These are phyloP conservation scores for Fusarium continuum DNA, from an alignment of 2,329 filamentous ascomycete species.

Conservation along the genomic window DNA sequence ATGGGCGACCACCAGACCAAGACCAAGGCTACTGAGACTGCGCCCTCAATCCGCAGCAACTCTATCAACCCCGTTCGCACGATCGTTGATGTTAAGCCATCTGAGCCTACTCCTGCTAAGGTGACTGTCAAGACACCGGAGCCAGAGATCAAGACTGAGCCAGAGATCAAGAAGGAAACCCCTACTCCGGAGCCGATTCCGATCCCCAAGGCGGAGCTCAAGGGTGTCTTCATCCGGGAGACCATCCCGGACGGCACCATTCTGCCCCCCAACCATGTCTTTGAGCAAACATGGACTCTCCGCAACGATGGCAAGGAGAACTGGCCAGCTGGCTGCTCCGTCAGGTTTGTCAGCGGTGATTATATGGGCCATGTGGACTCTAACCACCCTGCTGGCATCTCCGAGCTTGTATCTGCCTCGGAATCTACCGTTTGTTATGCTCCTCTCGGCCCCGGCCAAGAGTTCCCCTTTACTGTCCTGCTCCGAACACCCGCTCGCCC, in stretches of 20 bases:
- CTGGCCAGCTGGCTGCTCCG: conserved; percentile 90
- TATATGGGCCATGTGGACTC: conserved; percentile 95
- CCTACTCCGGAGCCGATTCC: conserved; percentile 32
- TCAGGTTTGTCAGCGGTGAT: conserved; percentile 92
- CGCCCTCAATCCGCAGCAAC: conserved; percentile 56
- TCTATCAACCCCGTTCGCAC: conserved; percentile 70
- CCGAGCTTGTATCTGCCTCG: conserved; percentile 78
- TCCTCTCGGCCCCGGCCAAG: conserved; percentile 76
- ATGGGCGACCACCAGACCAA: conserved; percentile 72
- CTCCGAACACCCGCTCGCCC: conserved; percentile 81
- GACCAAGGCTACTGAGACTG: conserved; percentile 60
- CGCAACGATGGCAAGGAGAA: conserved; percentile 80
- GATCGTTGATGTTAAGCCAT: conserved; percentile 75
- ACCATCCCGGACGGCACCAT: conserved; percentile 80
- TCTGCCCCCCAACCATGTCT: conserved; percentile 74
- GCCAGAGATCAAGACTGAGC: conserved; percentile 13
- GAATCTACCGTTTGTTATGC: conserved; percentile 81
- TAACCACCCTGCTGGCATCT: conserved; percentile 78
- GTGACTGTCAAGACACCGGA: conserved; percentile 7
- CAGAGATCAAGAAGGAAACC: conserved; percentile 41
- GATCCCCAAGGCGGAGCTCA: conserved; percentile 48
- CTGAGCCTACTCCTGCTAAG: conserved; percentile 49
- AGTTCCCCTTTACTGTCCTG: conserved; percentile 81
- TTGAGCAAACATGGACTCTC: conserved; percentile 91
- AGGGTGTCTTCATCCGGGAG: conserved; percentile 78